A percentile compares a stretch with the other conserved stretches of the same genome.
Conservation (phyloP, 2,329 filamentous ascomycete genomes). For the Colletotrichum paranaense region DNA sequence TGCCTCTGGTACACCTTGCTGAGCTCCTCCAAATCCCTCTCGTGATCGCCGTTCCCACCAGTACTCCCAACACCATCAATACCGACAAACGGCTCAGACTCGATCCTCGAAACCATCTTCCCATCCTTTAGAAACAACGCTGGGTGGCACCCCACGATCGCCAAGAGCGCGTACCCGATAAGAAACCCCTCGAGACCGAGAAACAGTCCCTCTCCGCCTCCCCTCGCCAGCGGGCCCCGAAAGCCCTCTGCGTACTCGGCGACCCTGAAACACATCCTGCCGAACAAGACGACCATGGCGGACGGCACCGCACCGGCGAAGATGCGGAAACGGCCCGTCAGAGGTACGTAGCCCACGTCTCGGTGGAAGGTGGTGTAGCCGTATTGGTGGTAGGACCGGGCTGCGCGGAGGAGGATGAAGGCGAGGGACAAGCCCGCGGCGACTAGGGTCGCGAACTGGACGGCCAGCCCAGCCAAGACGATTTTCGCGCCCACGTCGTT, state of each 20-base stretch:
- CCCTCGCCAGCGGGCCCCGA: constrained; percentile 39
- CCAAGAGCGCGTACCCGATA: constrained; percentile 42
- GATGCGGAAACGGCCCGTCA: constrained; percentile 41
- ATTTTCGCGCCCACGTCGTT: constrained; percentile 39
- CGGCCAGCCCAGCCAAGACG: constrained; percentile 40
- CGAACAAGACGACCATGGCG: constrained; percentile 40
- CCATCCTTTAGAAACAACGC: constrained; percentile 37
- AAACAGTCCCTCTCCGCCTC: constrained; percentile 40
- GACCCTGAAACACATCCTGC: constrained; percentile 41
- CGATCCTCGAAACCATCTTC: constrained; percentile 2
- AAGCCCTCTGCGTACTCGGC: constrained; percentile 41
- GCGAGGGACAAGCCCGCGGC: constrained; percentile 40
- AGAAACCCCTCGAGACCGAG: constrained; percentile 44
- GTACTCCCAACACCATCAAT: background rate
- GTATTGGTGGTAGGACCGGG: constrained; percentile 37
- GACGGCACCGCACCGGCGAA: constrained; percentile 41
- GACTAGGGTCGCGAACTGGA: constrained; percentile 41
- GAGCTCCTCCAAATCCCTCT: constrained; percentile 30
- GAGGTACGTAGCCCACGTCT: constrained; percentile 39
- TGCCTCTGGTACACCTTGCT: constrained; percentile 32
- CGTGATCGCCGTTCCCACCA: background rate
- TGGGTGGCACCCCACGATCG: constrained; percentile 43
- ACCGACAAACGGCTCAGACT: constrained; percentile 26
- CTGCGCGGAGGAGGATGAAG: constrained; percentile 39
- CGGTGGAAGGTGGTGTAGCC: constrained; percentile 45